Evolutionary conservation across 2,329 filamentous ascomycete genomes (phyloP), one percentile per base, ranked within the genome.

Genomic region (Colletotrichum cereale): DNA sequence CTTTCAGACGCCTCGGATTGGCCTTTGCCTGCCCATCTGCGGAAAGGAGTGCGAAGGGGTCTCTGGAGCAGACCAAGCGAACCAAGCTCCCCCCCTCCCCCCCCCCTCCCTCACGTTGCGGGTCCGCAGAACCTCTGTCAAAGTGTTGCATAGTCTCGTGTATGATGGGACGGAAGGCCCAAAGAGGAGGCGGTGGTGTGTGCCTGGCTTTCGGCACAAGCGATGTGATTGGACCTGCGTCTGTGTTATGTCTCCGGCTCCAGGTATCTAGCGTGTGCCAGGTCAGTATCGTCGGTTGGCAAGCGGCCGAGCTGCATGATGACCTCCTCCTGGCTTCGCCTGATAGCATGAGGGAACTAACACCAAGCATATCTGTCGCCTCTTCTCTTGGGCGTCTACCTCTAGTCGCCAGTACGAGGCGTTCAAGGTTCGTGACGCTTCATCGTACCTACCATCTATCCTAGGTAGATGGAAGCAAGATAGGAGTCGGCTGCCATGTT

Each of bases 401-500:
- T 36, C 4, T 14, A 56, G 26, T 50, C 3, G 31, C 40, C 50
- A 52, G 6, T 31, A 50, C n/a, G 8, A 26, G 16, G n/a, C 18
- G 14, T 26, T 71, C 47, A 53, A 52, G 26, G 65, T 70, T 71
- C 68, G 42, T 44, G 8, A 42, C 57, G 58, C 47, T 48, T 36
- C 18, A 40, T n/a, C 18, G 12, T 24, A 18, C 4, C 52, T 3
- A 21, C 26, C 31, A 29, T 29, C 26, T 12, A 18, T 18, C 42
- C 12, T 34, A 14, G 40, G 50, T 8, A 58, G 40, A 57, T 52
- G 34, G 42, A 56, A 34, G 48, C 56, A 57, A 31, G 42, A 38
- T 55, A n/a, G 64, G 58, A 53, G 58, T 63, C 31, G 65, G 65
- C 58, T 60, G 64, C 58, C 64, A 60, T 31, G 65, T 68, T 71